phyloP scores from a whole-genome alignment of 2,329 filamentous ascomycete species.

The Coleophoma crateriformis region DNA sequence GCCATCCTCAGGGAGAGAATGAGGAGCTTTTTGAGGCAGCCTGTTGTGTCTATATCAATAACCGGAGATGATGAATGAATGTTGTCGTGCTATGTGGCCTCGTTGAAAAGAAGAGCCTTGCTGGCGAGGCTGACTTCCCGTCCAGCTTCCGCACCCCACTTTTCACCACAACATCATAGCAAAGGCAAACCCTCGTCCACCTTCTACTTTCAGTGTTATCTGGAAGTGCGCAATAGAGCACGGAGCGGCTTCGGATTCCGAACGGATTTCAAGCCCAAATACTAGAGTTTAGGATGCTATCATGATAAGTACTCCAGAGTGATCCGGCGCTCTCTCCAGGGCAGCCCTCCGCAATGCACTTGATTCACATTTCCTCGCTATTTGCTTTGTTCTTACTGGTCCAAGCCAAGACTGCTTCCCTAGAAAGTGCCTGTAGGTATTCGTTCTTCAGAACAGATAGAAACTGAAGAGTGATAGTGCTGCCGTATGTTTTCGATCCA shows the following conservation, averaged over 20 bases:
- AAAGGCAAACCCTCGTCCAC: neutral
- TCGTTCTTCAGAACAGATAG: too few relatives aligned
- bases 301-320: too few relatives aligned
- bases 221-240: neutral
- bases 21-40: too few relatives aligned
- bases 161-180: neutral
- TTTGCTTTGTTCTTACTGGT: neutral
- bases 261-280: too few relatives aligned
- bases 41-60: too few relatives aligned
- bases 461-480: conserved; percentile 1
- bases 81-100: too few relatives aligned
- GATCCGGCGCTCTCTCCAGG: too few relatives aligned
- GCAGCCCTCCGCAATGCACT: too few relatives aligned
- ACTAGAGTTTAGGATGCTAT: too few relatives aligned
- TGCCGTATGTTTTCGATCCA: conserved; percentile 6
- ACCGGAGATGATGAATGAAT: too few relatives aligned
- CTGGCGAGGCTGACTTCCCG: neutral
- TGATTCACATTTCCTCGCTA: neutral
- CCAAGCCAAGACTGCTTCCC: neutral
- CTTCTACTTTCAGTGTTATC: neutral
- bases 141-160: neutral
- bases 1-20: too few relatives aligned
- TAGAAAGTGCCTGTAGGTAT: neutral
- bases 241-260: too few relatives aligned
- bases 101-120: neutral